A percentile compares a stretch with the other conserved stretches of the same genome.
Evolutionary conservation across 495 filamentous ascomycete genomes (phyloP).

Genomic region (Corynascus novoguineensis): DNA sequence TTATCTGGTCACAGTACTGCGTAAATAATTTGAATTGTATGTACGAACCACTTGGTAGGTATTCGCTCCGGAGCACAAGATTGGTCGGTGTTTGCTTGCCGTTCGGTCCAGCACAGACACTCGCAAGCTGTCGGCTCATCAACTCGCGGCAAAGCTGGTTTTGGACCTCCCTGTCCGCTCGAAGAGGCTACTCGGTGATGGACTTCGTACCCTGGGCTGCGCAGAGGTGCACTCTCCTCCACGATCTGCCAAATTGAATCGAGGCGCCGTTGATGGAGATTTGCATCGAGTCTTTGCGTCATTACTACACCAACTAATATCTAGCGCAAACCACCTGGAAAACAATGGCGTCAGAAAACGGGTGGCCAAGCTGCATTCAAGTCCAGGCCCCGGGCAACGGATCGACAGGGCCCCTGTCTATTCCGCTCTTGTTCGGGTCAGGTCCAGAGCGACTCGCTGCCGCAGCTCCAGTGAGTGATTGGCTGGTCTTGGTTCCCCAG

Average conservation of each 20-base stretch:
- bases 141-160: constrained; percentile 21
- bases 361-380: constrained; percentile 8
- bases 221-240: too few species aligned
- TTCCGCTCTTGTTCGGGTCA: background rate
- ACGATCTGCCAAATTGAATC: background rate
- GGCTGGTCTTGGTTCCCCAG: background rate
- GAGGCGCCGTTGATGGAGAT: too few species aligned
- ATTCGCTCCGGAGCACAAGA: background rate
- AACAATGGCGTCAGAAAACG: constrained; percentile 18
- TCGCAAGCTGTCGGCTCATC: constrained; percentile 7
- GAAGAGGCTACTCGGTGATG: background rate
- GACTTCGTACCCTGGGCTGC: background rate
- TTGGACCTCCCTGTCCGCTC: constrained; percentile 11
- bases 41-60: too few species aligned
- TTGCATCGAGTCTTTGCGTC: background rate
- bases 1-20: too few species aligned
- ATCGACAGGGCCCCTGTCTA: background rate
- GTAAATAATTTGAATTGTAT: too few species aligned
- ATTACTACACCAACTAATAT: background rate
- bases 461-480: background rate
- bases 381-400: background rate
- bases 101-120: constrained; percentile 12
- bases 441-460: background rate
- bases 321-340: constrained; percentile 10
- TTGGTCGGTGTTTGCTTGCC: too few species aligned